A percentile compares a stretch with the other conserved stretches of the same genome.
Evolutionary conservation across 352 stramenopile genomes (phyloP).

Genomic region (Globisporangium sylvaticum): DNA sequence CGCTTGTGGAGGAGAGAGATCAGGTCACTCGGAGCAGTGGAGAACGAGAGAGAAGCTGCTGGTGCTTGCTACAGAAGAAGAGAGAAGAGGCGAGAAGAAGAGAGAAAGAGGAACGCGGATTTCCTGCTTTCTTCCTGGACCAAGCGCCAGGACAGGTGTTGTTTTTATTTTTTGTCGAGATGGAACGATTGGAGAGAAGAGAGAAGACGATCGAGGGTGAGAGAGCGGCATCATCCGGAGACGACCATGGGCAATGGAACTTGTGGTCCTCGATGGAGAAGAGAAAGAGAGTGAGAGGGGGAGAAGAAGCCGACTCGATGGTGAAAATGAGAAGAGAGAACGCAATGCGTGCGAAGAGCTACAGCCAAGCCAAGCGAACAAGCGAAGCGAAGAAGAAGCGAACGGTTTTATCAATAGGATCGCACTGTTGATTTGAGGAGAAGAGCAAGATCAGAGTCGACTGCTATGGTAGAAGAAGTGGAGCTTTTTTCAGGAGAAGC

Average conservation of each 20-base stretch:
- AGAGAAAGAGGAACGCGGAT: not conserved
- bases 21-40: not conserved
- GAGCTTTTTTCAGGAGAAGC: not conserved
- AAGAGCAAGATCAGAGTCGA: not conserved
- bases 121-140: slow-evolving; percentile 6
- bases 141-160: slow-evolving; percentile 12
- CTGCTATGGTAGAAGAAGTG: not conserved
- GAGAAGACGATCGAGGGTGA: too few species aligned
- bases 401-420: slow-evolving; percentile 5
- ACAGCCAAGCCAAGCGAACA: not conserved
- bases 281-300: not conserved
- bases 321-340: slow-evolving; percentile 3
- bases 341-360: not conserved
- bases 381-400: not conserved
- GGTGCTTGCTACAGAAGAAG: slow-evolving; percentile 3
- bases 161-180: slow-evolving; percentile 21
- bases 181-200: slow-evolving; percentile 18
- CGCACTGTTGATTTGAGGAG: slow-evolving; percentile 11
- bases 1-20: not conserved
- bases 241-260: slow-evolving; percentile 36
- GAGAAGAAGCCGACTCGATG: not conserved
- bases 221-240: too few species aligned
- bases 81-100: not conserved
- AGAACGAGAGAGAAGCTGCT: slow-evolving; percentile 3
- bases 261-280: slow-evolving; percentile 19